Evolutionary conservation across 2,329 filamentous ascomycete genomes (phyloP), one percentile per base, ranked within the genome.

Genomic region (Stemphylium vesicarium): DNA sequence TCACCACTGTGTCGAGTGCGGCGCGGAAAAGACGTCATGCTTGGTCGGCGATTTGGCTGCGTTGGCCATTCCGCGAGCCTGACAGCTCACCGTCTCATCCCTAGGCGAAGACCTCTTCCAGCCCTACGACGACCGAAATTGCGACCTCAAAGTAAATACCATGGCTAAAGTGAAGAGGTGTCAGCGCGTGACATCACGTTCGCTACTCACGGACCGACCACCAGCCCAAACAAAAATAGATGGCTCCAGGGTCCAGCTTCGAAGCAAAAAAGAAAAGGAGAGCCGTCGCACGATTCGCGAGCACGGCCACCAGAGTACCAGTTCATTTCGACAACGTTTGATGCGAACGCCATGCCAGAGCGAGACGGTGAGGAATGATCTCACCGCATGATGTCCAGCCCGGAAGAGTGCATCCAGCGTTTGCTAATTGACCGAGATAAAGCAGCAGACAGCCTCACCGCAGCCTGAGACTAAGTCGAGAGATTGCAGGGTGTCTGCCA

Each of bases 21-120:
- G 40, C 31, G 40, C 43, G 26, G 38, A 39, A 36, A 40, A 37
- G 45, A 48, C 54, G 57, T 63, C 59, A 63, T 64, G 42, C 53
- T 42, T 43, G 56, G 56, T 49, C 54, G 50, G 26, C 54, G 52
- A 49, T 43, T 29, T 39, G 24, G 53, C 59, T 65, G 62, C 60
- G 59, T 47, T 66, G 63, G 63, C 63, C 59, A 56, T 53, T 50
- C 59, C 48, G 59, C 53, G 57, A 55, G 41, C 53, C 51, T 62
- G 56, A 67, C 65, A 69, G 54, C 66, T 63, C 66, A 70, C 52
- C 42, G 26, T 50, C 53, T 53, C 60, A 54, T 52, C 55, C 44
- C 52, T 41, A 52, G 26, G 26, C 26, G 26, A 29, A 7, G 26
- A 29, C 26, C 26, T 29, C 11, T 29, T 5, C 26, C 26, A 29